Base-by-base conservation (phyloP, 306 rosid species). In the Cajanus cajan region DNA sequence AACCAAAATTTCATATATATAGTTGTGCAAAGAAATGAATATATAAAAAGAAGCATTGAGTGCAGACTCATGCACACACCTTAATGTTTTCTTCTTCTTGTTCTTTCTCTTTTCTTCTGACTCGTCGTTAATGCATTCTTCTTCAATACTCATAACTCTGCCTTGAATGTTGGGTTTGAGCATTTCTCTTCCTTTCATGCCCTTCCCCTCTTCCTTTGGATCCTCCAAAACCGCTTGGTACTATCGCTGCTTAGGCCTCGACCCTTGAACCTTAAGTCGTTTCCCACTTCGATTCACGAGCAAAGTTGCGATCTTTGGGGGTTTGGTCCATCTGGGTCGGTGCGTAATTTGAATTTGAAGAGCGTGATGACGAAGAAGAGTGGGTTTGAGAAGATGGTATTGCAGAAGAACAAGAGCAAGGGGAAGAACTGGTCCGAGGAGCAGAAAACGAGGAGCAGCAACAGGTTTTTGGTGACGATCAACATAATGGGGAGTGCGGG, bases 401-500 rank as follows among this genome's bases (percentile, higher is more conserved):
- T 12, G 55, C 77, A 74, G 58, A 86, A 78, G 87, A 73, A 18
- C 25, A 84, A 47, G 83, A 80, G 51, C 57, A 84, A 18, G 61
- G 72, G 67, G 22, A 71, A 19, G 14, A 71, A 15, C n/a, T 10
- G 47, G 7, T 22, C 16, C 2, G 66, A 22, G 15, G 69, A 52
- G 10, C 54, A 74, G 50, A 66, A 54, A 1, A 10, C n/a, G 25
- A 80, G 43, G 81, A 48, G 5, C 24, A 63, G 5, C 24, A 63
- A 85, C 3, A 83, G 97, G 90, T 81, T 94, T 36, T 70, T 94
- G 89, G 78, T 94, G n/a, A 92, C 82, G 43, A 79, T 94, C 33
- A 94, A 87, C 34, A 90, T 92, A 47, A 57, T 86, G 9, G 97
- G 98, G 15, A 94, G 98, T 62, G 90, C 97, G 6, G 98, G 98